Conservation (phyloP, 805 yeast genomes). For the Sungouiozyma intestinalis region DNA sequence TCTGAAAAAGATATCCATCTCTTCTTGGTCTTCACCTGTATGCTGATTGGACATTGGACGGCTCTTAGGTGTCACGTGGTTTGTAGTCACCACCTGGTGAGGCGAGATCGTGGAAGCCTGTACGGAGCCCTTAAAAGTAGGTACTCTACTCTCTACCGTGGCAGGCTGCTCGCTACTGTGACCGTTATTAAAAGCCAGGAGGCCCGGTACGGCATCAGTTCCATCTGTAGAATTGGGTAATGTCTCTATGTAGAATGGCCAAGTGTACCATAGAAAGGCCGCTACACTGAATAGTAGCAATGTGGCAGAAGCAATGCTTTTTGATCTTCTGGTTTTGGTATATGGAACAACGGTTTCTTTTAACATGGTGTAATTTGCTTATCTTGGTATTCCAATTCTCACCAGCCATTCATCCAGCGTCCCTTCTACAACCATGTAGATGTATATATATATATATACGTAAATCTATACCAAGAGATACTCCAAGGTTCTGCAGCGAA, state of each 20-base stretch:
- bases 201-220: constrained; percentile 1
- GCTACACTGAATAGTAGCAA: not conserved
- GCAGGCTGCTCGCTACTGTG: too few species aligned
- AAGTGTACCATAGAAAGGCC: not conserved
- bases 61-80: not conserved
- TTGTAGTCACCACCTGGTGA: too few species aligned
- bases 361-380: not conserved
- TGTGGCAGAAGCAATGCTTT: not conserved
- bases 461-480: too few species aligned
- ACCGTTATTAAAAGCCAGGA: too few species aligned
- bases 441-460: too few species aligned
- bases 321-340: not conserved
- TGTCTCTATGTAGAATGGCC: not conserved
- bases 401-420: too few species aligned
- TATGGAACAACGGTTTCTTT: not conserved
- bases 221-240: not conserved
- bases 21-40: not conserved
- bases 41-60: not conserved
- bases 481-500: too few species aligned
- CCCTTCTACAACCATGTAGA: too few species aligned
- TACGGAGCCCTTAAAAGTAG: too few species aligned
- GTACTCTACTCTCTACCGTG: too few species aligned
- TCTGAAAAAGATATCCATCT: constrained; percentile 24
- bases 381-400: too few species aligned
- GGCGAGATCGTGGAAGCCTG: too few species aligned